phyloP scores from a whole-genome alignment of 306 rosid species.

The Rubus idaeus region DNA sequence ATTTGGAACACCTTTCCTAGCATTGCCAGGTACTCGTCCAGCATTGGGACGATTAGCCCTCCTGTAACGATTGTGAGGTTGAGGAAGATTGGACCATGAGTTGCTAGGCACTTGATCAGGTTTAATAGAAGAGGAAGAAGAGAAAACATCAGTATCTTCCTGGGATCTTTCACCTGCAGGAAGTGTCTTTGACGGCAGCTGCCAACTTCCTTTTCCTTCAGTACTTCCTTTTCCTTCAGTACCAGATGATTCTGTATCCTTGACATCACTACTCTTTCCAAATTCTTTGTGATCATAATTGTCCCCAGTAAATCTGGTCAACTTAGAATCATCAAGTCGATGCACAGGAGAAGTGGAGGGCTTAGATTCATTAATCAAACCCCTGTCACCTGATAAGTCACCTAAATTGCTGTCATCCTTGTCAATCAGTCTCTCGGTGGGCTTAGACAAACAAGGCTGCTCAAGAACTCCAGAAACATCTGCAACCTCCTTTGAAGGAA shows the following conservation, averaged over 20 bases:
- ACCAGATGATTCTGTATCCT: neutral
- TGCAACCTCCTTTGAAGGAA: neutral
- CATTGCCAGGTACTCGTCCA: neutral
- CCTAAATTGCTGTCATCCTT: no score
- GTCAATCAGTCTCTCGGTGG: neutral
- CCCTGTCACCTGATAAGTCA: neutral
- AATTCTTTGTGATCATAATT: neutral
- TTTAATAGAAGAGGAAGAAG: neutral
- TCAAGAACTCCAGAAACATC: neutral
- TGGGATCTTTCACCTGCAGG: neutral
- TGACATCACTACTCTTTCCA: neutral
- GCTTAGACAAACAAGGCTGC: neutral
- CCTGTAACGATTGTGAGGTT: neutral
- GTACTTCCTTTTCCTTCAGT: neutral
- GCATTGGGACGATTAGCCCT: neutral
- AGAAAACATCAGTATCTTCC: neutral
- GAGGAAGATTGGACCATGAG: neutral
- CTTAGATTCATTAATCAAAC: no score
- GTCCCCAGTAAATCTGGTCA: neutral
- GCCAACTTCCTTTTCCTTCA: neutral
- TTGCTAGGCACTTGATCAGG: neutral
- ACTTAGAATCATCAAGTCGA: neutral
- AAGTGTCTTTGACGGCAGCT: neutral
- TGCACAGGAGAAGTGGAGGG: neutral
- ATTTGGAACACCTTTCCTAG: neutral